Evolutionary conservation across 345 rosid genomes (phyloP), one percentile per base, ranked within the genome.

Genomic region (Chamaenerion angustifolium): DNA sequence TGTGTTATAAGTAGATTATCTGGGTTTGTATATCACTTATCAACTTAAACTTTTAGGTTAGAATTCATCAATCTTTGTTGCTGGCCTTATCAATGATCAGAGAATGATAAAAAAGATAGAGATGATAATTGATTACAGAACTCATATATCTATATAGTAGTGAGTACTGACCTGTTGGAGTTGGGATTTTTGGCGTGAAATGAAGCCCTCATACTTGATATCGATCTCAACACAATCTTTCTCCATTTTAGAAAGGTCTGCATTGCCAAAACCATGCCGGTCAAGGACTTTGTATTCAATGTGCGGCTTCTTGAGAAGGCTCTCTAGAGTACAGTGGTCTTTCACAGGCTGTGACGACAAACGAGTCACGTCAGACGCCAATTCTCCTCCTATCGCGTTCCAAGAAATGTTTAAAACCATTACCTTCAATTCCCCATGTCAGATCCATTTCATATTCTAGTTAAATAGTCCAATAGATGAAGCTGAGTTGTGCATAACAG

Each of bases 301-400:
- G 58, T 90, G 98, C 14, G 98, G 98, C 80, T 86, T 90, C 74
- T 90, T 90, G 13, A 90, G 73, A 66, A 90, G 79, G 65, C 80
- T 78, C 79, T 81, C 95, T 7, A 90, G 75, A 27, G 94, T 81
- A 44, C 89, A 78, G 58, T 67, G 77, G 54, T 78, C 93, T 72
- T 68, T 81, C 51, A 86, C 89, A 14, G 98, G 96, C 67, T 90
- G 98, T 65, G 69, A 51, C 58, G 98, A 90, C 55, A 79, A 57
- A 42, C 27, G 60, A 46, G 79, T 54, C 62, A 83, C 74, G 27
- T 83, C 89, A 60, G 83, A 73, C 57, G 98, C 92, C 71, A 90
- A 81, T 50, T 78, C 89, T 63, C 93, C 87, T 48, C 78, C 94
- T 81, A 73, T 43, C 68, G 65, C 37, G 52, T 58, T 49, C 66